Conservation (phyloP, 139 green algal genomes). For the Chlorella sp. region DNA sequence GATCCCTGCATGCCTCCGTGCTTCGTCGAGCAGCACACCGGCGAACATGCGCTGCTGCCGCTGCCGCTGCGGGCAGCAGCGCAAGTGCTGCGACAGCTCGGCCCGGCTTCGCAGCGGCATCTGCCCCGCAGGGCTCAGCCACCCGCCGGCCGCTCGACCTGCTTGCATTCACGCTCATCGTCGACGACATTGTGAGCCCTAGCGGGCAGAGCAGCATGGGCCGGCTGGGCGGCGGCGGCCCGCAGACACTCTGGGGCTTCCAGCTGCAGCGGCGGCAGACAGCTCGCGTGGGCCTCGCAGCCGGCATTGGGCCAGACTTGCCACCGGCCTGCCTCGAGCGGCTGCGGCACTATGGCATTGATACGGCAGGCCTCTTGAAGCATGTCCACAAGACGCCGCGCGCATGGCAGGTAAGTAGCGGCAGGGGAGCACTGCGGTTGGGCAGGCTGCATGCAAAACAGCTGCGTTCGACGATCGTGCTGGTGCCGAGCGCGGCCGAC, state of each 20-base stretch:
- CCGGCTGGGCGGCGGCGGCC: slow-evolving; percentile 61
- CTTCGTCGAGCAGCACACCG: background rate
- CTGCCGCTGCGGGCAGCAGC: background rate
- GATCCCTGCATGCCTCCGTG: background rate
- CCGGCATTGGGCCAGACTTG: slow-evolving; percentile 56
- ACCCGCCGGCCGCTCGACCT: background rate
- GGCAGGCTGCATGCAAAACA: no score
- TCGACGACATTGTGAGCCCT: slow-evolving; percentile 70
- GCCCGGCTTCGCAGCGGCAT: background rate
- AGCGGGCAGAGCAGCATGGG: slow-evolving; percentile 61
- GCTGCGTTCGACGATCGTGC: no score
- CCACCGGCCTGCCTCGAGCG: slow-evolving; percentile 37
- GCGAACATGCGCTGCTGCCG: background rate
- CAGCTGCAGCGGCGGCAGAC: slow-evolving; percentile 46
- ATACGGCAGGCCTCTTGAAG: slow-evolving; percentile 48
- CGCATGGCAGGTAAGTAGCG: slow-evolving; percentile 60
- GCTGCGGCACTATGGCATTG: slow-evolving; percentile 40
- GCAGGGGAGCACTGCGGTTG: no score
- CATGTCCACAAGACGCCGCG: slow-evolving; percentile 50
- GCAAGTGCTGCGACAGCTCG: background rate
- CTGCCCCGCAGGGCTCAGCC: no score
- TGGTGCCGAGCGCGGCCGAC: no score
- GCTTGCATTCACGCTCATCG: slow-evolving; percentile 60
- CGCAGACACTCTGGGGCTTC: slow-evolving; percentile 66
- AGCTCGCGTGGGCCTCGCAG: slow-evolving; percentile 47